A percentile compares a stretch with the other conserved stretches of the same genome.
phyloP scores from a whole-genome alignment of 2,329 filamentous ascomycete species.

The Arthrocladium fulminans region DNA sequence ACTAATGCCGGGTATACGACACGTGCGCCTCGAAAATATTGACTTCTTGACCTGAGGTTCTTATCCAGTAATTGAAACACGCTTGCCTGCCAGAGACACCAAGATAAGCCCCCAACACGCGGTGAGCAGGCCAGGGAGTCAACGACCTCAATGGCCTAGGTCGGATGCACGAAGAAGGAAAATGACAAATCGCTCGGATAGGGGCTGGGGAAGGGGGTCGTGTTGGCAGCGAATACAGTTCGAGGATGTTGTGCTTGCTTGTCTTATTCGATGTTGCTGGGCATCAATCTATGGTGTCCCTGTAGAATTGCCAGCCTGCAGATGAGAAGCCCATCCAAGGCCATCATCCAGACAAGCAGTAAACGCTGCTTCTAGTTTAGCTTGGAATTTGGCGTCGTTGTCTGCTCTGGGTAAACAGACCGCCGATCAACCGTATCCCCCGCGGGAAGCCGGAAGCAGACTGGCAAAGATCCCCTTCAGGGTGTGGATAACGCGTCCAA shows the following conservation, averaged over 20 bases:
- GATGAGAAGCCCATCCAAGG: no score
- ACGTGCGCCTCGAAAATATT: background rate
- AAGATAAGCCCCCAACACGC: background rate
- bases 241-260: background rate
- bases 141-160: no score
- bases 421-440: no score
- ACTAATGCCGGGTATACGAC: background rate
- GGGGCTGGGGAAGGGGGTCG: no score
- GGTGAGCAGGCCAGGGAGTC: background rate
- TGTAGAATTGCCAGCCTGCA: conserved; percentile 1
- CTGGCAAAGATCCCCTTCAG: no score
- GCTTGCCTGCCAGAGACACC: background rate
- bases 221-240: background rate
- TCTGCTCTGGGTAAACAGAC: background rate
- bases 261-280: background rate
- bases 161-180: no score
- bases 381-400: conserved; percentile 7
- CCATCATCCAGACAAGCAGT: no score
- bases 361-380: conserved; percentile 5
- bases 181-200: no score
- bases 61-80: background rate
- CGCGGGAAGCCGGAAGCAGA: background rate
- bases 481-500: background rate
- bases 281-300: conserved; percentile 5
- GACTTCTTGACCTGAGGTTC: no score